Conservation (phyloP, 306 rosid species). For the Calophaca sinica region DNA sequence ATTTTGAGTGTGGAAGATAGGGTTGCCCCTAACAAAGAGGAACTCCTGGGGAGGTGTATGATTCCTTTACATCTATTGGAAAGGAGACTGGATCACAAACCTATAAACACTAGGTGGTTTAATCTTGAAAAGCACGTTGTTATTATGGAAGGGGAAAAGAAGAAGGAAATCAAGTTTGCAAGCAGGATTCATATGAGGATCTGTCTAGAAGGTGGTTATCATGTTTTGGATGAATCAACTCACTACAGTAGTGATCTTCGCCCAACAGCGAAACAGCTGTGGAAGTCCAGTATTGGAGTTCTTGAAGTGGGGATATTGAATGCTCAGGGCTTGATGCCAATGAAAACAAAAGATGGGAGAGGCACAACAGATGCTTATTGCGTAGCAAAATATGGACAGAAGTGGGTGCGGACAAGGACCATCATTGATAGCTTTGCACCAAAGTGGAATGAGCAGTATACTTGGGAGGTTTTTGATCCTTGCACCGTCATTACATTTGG, state of each 20-base stretch:
- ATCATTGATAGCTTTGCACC: conserved; percentile 89
- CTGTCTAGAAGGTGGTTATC: conserved; percentile 96
- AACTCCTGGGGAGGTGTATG: conserved; percentile 73
- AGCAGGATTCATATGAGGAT: conserved; percentile 92
- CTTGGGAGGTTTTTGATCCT: conserved; percentile 98
- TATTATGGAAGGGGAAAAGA: conserved; percentile 85
- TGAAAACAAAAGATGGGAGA: conserved; percentile 85
- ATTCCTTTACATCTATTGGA: conserved; percentile 67
- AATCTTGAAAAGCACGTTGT: conserved; percentile 75
- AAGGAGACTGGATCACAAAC: conserved; percentile 83
- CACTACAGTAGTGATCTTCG: conserved; percentile 99
- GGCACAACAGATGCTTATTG: conserved; percentile 96
- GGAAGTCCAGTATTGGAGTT: conserved; percentile 91
- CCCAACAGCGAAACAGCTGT: conserved; percentile 84
- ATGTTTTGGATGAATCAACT: conserved; percentile 93
- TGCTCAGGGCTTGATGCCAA: conserved; percentile 95
- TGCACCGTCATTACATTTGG: conserved; percentile 96
- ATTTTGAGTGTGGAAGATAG: conserved; percentile 91
- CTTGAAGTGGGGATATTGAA: conserved; percentile 87
- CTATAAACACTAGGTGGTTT: conserved; percentile 81
- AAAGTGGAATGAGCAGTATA: conserved; percentile 96
- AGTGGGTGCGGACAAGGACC: conserved; percentile 98
- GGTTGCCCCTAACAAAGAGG: conserved; percentile 89
- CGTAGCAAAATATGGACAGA: conserved; percentile 96
- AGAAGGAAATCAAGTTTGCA: conserved; percentile 88